Base-by-base conservation (phyloP, 2,329 filamentous ascomycete species). In the Colletotrichum cereale region DNA sequence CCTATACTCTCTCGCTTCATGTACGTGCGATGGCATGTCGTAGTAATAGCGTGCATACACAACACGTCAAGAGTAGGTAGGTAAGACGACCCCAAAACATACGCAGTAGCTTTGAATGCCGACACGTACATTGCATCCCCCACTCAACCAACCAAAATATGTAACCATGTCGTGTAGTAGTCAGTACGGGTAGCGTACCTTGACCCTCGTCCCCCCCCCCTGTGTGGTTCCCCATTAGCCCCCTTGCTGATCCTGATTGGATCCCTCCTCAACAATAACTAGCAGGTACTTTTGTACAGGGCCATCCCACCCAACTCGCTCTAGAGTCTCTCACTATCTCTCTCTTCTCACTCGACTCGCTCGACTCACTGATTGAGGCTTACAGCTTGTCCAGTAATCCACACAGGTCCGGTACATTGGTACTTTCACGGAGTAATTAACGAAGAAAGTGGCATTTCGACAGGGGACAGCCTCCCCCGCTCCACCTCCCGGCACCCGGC, bases 171-270 rank as follows among this genome's bases (percentile, higher is more conserved):
- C 31, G 38, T 38, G 1, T 40, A 18, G 14, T 40, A 18, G 31
- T 4, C 1, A 21, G 7, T 44, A 8, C 42, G 42, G 42, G 42
- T 44, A 40, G 40, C 40, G 40, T 18, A 53, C 18, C 29, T n/a
- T 58, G 31, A 12, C 31, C 16, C 58, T 36, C 26, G 47, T 40
- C 18, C 38, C 18, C 14, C 40, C 31, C 40, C 42, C 42, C 36
- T 38, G 36, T 38, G 12, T 40, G 11, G 21, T n/a, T 12, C 16
- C 10, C 18, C 34, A 21, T n/a, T 38, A 34, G 6, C 24, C n/a
- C 63, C 62, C 67, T 48, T 62, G 67, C 64, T 44, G 57, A 57
- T 62, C 68, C 68, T 71, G 65, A 71, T 71, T 71, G 68, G 68
- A 55, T 68, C 68, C 65, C 58, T 68, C 65, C 67, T 40, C 65